Evolutionary conservation across 441 rosid species (phyloP), one percentile per base, ranked within the genome.

Genomic region (Codiaeum variegatum): DNA sequence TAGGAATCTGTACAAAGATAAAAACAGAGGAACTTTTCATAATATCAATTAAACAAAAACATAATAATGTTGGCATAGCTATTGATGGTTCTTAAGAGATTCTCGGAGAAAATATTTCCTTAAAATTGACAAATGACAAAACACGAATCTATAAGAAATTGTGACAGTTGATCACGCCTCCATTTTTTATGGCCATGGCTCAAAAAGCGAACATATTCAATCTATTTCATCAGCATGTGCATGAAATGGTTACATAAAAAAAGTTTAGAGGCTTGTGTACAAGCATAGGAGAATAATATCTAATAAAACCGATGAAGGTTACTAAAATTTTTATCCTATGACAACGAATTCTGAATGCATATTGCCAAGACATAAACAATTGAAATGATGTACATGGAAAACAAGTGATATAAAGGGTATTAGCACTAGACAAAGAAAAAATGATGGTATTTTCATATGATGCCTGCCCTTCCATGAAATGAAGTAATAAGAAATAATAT

Each of bases 1-100:
- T 91, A 32, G 99, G 98, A 85, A 95, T 95, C 99, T 93, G 88
- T 79, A 84, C 71, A 44, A 62, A 72, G 61, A 77, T 28, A 32
- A 38, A 75, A 73, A 79, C 58, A 77, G 24, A 71, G 21, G 69
- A 71, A 36, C 66, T 51, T 16, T 56, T 72, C 13, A 61, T 66
- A 21, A 32, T 34, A 69, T 34, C 28, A 67, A 18, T 64, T 44
- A 55, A 38, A 32, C 16, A 66, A 12, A 59, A 11, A 15, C 58
- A 31, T 58, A 46, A 13, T 42, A 70, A 51, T 67, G 46, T 31
- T 32, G 40, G 28, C 67, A 67, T n/a, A 49, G 55, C 26, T 40
- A 62, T 19, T 6, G n/a, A 29, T n/a, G 28, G 29, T 72, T 47
- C 68, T 46, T 16, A 21, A 72, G 38, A 24, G 73, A 71, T 62